Percentiles rank a stretch among this genome's conserved stretches.
phyloP scores from a whole-genome alignment of 139 green algal genomes.

The Raphidocelis subcapitata region DNA sequence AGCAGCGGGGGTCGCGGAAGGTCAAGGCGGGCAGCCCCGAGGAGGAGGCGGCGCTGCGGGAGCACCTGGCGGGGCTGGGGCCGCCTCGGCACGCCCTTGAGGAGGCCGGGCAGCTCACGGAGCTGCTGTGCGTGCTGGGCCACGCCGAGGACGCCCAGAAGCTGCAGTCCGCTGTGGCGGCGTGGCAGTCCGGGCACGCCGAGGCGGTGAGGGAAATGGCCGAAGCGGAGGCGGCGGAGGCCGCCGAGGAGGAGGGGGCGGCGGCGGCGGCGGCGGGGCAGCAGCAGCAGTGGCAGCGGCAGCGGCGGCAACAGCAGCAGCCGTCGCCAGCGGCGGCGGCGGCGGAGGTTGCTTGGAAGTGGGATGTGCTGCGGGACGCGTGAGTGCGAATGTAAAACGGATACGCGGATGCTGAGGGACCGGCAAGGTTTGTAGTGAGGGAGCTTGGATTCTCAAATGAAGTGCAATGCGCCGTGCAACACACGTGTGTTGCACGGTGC shows the following conservation, averaged over 20 bases:
- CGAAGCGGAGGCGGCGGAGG: background rate
- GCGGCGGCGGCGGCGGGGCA: background rate
- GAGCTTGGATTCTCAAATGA: too few species aligned
- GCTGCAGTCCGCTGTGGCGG: constrained; percentile 66
- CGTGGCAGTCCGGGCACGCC: constrained; percentile 34
- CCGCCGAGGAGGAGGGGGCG: background rate
- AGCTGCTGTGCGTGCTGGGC: constrained; percentile 78
- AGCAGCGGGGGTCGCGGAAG: constrained; percentile 28
- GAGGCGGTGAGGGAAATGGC: constrained; percentile 11
- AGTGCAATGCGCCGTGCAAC: too few species aligned
- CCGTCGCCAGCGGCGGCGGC: background rate
- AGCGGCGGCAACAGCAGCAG: constrained; percentile 17
- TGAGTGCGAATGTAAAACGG: too few species aligned
- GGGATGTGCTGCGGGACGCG: constrained; percentile 37
- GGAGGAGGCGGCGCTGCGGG: constrained; percentile 71
- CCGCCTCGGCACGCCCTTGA: constrained; percentile 22
- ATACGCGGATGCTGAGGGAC: too few species aligned
- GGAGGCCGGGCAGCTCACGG: constrained; percentile 62
- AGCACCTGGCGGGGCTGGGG: constrained; percentile 27
- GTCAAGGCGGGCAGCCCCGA: constrained; percentile 60
- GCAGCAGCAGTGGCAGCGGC: constrained; percentile 7
- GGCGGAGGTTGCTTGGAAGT: constrained; percentile 44
- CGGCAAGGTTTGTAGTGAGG: too few species aligned
- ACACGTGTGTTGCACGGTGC: too few species aligned
- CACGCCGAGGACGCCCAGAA: constrained; percentile 64